Percentiles rank a stretch among this genome's conserved stretches.
These are phyloP conservation scores for Houttuynia cordata DNA, from an alignment of 164 flowering plant species.

Conservation along the genomic window DNA sequence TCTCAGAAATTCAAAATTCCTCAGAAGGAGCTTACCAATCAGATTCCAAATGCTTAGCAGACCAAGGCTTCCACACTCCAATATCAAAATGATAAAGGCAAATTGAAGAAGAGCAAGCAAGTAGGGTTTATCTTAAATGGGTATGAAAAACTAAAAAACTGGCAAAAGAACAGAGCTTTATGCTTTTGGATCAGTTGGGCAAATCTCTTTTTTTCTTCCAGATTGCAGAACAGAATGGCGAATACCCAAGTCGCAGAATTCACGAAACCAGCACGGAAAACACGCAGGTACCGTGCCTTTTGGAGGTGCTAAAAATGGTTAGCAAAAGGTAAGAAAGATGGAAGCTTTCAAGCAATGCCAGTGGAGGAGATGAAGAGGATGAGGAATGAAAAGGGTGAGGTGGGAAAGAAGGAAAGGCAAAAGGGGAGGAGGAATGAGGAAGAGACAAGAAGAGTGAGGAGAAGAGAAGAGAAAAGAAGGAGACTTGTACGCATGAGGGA, in stretches of 20 bases:
- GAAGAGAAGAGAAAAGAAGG: background rate
- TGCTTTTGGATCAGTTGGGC: background rate
- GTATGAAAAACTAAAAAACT: background rate
- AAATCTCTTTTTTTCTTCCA: background rate
- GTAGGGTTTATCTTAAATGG: background rate
- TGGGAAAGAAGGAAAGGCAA: background rate
- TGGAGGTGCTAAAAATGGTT: background rate
- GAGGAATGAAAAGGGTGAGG: background rate
- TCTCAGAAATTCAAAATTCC: too few relatives aligned
- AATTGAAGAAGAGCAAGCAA: background rate
- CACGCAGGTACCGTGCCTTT: background rate
- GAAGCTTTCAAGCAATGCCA: background rate
- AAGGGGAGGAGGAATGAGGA: background rate
- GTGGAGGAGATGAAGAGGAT: background rate
- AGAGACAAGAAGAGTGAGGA: background rate
- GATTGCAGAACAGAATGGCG: background rate
- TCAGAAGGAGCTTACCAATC: background rate
- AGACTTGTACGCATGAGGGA: constrained; percentile 21
- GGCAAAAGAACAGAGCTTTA: background rate
- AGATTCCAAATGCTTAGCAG: background rate
- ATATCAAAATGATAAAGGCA: background rate
- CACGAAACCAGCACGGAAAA: background rate
- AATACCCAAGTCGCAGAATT: constrained; percentile 1
- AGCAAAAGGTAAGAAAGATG: too few relatives aligned
- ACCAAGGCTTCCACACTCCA: background rate